A percentile compares a stretch with the other conserved stretches of the same genome.
These are phyloP conservation scores for Terana coerulea DNA, from an alignment of 768 basidiomycete genomes.

Conservation along the genomic window DNA sequence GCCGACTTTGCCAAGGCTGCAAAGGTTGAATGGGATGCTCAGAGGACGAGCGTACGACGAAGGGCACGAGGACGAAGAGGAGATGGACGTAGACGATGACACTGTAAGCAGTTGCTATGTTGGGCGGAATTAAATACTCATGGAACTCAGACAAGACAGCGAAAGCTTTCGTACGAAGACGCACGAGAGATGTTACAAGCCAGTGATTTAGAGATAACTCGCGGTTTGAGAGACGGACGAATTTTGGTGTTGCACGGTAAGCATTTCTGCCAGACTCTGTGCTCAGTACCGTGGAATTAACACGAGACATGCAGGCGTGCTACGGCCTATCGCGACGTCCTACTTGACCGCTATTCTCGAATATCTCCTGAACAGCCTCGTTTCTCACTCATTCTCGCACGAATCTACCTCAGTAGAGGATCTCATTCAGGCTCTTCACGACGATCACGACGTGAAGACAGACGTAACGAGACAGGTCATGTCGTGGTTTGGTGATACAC, in stretches of 20 bases:
- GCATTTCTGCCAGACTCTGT: slow-evolving; percentile 5
- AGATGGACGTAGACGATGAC: slow-evolving; percentile 26
- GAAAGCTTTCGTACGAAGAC: slow-evolving; percentile 52
- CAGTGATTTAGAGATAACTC: slow-evolving; percentile 69
- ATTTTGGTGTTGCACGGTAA: slow-evolving; percentile 72
- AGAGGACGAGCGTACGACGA: slow-evolving; percentile 72
- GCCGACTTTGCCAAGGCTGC: slow-evolving; percentile 72
- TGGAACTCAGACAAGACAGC: slow-evolving; percentile 29
- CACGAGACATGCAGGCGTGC: slow-evolving; percentile 49
- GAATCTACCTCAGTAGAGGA: slow-evolving; percentile 52
- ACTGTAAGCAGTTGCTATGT: not conserved
- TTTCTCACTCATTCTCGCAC: slow-evolving; percentile 55
- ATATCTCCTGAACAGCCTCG: slow-evolving; percentile 67
- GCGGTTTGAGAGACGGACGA: slow-evolving; percentile 60
- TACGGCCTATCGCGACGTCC: slow-evolving; percentile 66
- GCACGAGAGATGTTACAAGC: slow-evolving; percentile 71
- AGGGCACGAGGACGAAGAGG: slow-evolving; percentile 41
- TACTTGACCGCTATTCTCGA: slow-evolving; percentile 72
- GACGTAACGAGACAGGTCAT: slow-evolving; percentile 66
- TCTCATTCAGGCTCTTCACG: slow-evolving; percentile 56
- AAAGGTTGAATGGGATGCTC: slow-evolving; percentile 59
- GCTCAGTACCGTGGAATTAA: slow-evolving; percentile 5
- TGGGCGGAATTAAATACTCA: not conserved
- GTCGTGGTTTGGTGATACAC: slow-evolving; percentile 73
- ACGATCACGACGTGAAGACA: slow-evolving; percentile 69